phyloP scores from a whole-genome alignment of 2,329 filamentous ascomycete species.

The Stagonosporopsis vannaccii region DNA sequence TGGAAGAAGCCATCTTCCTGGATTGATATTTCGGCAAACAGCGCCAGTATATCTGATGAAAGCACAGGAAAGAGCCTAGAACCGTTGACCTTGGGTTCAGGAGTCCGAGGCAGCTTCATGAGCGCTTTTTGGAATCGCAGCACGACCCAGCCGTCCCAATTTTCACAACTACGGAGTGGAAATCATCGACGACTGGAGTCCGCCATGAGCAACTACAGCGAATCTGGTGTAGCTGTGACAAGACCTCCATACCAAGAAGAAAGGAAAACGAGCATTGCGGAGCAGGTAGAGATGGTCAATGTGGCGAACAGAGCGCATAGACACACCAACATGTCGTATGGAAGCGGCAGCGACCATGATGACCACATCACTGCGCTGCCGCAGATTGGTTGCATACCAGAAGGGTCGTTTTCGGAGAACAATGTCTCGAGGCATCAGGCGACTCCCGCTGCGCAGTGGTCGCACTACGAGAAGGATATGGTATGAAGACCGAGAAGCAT shows the following conservation, averaged over 20 bases:
- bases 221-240: conserved; percentile 12
- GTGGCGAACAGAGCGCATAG: not conserved
- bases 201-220: conserved; percentile 21
- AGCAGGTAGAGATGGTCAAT: conserved; percentile 3
- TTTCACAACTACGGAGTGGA: conserved; percentile 4
- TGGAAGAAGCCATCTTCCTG: conserved; percentile 4
- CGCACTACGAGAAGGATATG: not conserved
- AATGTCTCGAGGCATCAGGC: not conserved
- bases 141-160: conserved; percentile 6
- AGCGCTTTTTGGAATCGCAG: conserved; percentile 18
- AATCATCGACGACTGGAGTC: conserved; percentile 16
- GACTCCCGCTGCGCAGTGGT: not conserved
- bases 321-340: not conserved
- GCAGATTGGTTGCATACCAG: conserved; percentile 26
- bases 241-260: conserved; percentile 14
- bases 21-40: not conserved
- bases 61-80: not conserved
- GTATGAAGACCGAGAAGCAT: not conserved
- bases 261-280: not conserved
- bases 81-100: not conserved
- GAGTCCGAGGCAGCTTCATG: conserved; percentile 13
- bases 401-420: conserved; percentile 15
- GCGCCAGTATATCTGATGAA: not conserved
- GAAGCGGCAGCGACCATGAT: conserved; percentile 2
- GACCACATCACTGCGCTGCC: conserved; percentile 25